Evolutionary conservation across 176 grass and related monocot species (phyloP), one percentile per base, ranked within the genome.

Genomic region (Zizania latifolia): DNA sequence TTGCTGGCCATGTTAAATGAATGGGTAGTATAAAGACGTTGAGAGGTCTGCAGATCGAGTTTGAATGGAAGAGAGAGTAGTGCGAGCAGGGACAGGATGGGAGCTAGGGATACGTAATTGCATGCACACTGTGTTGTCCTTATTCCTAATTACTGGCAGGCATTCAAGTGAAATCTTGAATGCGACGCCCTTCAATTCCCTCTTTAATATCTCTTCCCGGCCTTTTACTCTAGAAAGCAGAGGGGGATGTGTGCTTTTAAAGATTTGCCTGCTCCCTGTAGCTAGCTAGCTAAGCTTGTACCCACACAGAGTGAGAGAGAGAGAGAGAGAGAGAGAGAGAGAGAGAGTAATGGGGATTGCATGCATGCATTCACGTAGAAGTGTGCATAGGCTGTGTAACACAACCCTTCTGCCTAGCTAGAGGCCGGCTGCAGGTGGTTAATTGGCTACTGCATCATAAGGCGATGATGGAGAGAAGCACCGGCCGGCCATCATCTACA

Each of bases 361-460:
- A 21, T 50, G 19, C 30, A 40, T 15, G 65, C 75, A 65, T 65
- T 26, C 15, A 26, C n/a, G n/a, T n/a, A 38, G 37, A 37, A 63
- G 73, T 32, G 58, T 61, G 58, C 58, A 50, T n/a, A n/a, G 41
- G 4, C 45, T 34, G 43, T 73, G 50, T 68, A 33, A 68, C 35
- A 65, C 46, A 58, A 44, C 38, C 70, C 70, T 82, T 56, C 69
- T 72, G 68, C 68, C 58, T n/a, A n/a, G n/a, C n/a, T n/a, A n/a
- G 38, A 31, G 24, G 61, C 59, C n/a, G n/a, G n/a, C n/a, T 65
- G 33, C 70, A 43, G 6, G 19, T 30, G 58, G 74, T 71, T 77
- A n/a, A n/a, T n/a, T n/a, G 78, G 85, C 56, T 65, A 81, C 72
- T 69, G 80, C 73, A 87, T 87, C 73, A 86, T 81, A 55, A 70